Percentiles rank a stretch among this genome's conserved stretches.
Evolutionary conservation across 148 eudicot genomes (phyloP).

Genomic region (Rhododendron kiyosumense): DNA sequence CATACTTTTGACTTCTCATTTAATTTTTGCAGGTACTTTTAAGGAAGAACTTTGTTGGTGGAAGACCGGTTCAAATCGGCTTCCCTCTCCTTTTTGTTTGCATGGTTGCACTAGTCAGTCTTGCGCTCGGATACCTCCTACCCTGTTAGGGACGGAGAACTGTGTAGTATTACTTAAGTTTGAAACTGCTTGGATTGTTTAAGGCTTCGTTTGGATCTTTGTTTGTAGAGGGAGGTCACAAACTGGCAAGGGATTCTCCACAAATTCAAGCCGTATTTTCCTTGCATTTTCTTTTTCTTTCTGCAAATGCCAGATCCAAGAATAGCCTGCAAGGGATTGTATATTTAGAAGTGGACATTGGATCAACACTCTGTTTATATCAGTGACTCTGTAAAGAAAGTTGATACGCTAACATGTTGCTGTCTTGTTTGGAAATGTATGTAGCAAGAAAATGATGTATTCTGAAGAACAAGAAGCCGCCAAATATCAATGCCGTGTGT

Average conservation of each 20-base stretch:
- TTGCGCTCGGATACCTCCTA: constrained; percentile 42
- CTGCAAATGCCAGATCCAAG: background rate
- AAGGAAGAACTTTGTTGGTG: constrained; percentile 21
- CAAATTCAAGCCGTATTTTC: too few species aligned
- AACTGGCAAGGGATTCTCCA: too few species aligned
- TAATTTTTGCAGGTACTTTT: constrained; percentile 35
- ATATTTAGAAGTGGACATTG: background rate
- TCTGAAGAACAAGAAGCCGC: background rate
- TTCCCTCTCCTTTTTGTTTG: constrained; percentile 57
- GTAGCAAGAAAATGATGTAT: background rate
- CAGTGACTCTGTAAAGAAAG: background rate
- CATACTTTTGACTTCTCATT: background rate
- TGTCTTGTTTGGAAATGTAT: background rate
- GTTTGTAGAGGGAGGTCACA: too few species aligned
- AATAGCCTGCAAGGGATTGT: background rate
- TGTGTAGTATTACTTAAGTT: background rate
- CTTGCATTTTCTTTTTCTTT: too few species aligned
- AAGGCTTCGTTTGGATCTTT: background rate
- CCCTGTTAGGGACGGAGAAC: constrained; percentile 7
- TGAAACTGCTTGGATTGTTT: background rate
- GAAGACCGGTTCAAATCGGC: constrained; percentile 41
- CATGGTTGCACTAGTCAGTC: constrained; percentile 49
- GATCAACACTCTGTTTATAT: background rate
- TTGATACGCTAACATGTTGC: background rate
- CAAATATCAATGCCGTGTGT: background rate